A percentile compares a stretch with the other conserved stretches of the same genome.
These are phyloP conservation scores for Cryomyces minteri DNA, from an alignment of 495 filamentous ascomycete species.

Conservation along the genomic window DNA sequence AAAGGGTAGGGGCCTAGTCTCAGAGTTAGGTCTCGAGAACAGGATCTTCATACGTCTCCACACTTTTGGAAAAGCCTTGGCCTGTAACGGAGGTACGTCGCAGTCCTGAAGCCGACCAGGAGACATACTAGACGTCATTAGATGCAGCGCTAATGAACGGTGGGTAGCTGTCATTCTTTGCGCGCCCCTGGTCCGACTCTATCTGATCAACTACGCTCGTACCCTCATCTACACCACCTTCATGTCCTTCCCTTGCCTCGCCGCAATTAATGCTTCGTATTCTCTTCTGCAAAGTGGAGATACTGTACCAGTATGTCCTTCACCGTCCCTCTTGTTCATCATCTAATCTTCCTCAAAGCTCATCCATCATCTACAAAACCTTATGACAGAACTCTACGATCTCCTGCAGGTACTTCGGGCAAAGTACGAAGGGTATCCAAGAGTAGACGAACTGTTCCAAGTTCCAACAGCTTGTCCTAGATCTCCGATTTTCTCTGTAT, in stretches of 20 bases:
- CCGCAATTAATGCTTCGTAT: slow-evolving; percentile 30
- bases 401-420: slow-evolving; percentile 1
- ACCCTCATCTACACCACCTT: slow-evolving; percentile 42
- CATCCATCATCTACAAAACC: slow-evolving; percentile 1
- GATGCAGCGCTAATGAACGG: neutral
- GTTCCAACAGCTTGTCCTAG: slow-evolving; percentile 4
- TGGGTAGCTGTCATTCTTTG: slow-evolving; percentile 21
- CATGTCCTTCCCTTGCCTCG: slow-evolving; percentile 34
- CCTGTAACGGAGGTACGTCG: slow-evolving; percentile 47
- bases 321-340: neutral
- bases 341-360: slow-evolving; percentile 2
- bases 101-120: neutral
- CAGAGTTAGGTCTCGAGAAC: slow-evolving; percentile 44
- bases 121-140: too few species aligned
- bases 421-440: neutral
- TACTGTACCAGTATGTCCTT: slow-evolving; percentile 17
- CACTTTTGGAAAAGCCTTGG: slow-evolving; percentile 64
- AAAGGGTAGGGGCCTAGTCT: slow-evolving; percentile 46
- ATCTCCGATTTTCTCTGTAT: slow-evolving; percentile 25
- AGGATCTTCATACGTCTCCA: slow-evolving; percentile 49
- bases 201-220: slow-evolving; percentile 44
- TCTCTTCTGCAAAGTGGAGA: slow-evolving; percentile 25
- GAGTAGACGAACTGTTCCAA: neutral
- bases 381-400: slow-evolving; percentile 2
- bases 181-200: slow-evolving; percentile 27